Evolutionary conservation across 495 filamentous ascomycete species (phyloP), one percentile per base, ranked within the genome.

Genomic region (Usnea hakonensis): DNA sequence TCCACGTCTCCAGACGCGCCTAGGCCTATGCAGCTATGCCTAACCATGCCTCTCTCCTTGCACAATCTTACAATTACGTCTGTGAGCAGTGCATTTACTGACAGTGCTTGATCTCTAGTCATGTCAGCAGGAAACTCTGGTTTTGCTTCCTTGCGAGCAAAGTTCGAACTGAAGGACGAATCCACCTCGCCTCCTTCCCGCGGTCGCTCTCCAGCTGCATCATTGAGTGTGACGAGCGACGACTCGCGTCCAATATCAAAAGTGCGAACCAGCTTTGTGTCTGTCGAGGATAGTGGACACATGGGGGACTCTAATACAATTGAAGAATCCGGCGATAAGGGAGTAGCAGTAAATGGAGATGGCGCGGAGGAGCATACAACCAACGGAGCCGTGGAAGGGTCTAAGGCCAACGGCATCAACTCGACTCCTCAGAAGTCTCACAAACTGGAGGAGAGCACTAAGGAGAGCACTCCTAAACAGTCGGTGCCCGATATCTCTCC

Each of bases 211-310:
- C 87, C 88, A 60, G 85, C 79, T 58, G 73, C 73, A 19, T 19
- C 48, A 33, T 52, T 52, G 14, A 67, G 61, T 56, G 56, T 67
- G 17, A 67, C 58, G 8, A 66, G 70, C 57, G 61, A 48, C 58
- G 57, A 58, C 38, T 79, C 79, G 21, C 79, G 88, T 63, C 89
- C 84, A 30, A 78, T 90, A 21, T 88, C 86, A 58, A 92, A 88
- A 73, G 84, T 95, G 53, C 83, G 90, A 60, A 90, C 90, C 37
- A 91, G 82, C 69, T 96, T 96, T 71, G 83, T 95, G 50, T 82
- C 88, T 3, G 85, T 96, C 19, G 89, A 92, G 62, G 79, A 80
- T 60, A 81, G 79, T 69, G 81, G 79, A 50, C 74, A 77, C 44
- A 72, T 80, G 54, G 79, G 78, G 48, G 54, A 57, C 54, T 10